phyloP scores from a whole-genome alignment of 495 filamentous ascomycete species.

The Platismatia glauca region DNA sequence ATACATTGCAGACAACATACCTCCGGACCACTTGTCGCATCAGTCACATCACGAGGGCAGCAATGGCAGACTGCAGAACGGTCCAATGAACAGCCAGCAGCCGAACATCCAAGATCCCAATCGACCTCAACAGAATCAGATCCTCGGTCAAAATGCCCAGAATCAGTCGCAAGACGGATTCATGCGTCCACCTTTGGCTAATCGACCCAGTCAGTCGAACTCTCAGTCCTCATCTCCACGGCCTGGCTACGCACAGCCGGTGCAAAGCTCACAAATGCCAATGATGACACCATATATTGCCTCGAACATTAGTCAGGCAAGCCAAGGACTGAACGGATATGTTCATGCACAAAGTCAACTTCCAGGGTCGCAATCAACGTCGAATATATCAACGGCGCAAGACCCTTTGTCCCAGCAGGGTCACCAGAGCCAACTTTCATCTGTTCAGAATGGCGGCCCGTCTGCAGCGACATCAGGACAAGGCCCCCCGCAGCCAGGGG shows the following conservation, averaged over 20 bases:
- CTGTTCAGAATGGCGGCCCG: not conserved
- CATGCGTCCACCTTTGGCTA: not conserved
- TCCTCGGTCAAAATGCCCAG: not conserved
- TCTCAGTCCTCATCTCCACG: constrained; percentile 1
- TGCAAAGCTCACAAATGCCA: not conserved
- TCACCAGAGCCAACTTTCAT: not conserved
- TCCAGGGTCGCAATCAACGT: not conserved
- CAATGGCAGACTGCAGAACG: not conserved
- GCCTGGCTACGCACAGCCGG: constrained; percentile 4
- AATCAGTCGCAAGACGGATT: not conserved
- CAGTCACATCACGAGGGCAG: constrained; percentile 2
- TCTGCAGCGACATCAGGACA: not conserved
- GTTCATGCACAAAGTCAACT: not conserved
- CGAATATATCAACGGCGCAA: not conserved
- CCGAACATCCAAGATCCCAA: not conserved
- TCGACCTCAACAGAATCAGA: not conserved
- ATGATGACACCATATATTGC: constrained; percentile 3
- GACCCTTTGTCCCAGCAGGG: not conserved
- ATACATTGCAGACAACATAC: constrained; percentile 12
- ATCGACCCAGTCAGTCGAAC: not conserved
- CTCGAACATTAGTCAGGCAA: constrained; percentile 2
- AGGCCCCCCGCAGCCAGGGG: not conserved
- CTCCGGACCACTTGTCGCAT: not conserved
- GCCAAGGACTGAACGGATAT: not conserved
- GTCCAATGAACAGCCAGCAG: not conserved